These are phyloP conservation scores for Claviceps africana DNA, from an alignment of 2,329 filamentous ascomycete species.

Conservation along the genomic window DNA sequence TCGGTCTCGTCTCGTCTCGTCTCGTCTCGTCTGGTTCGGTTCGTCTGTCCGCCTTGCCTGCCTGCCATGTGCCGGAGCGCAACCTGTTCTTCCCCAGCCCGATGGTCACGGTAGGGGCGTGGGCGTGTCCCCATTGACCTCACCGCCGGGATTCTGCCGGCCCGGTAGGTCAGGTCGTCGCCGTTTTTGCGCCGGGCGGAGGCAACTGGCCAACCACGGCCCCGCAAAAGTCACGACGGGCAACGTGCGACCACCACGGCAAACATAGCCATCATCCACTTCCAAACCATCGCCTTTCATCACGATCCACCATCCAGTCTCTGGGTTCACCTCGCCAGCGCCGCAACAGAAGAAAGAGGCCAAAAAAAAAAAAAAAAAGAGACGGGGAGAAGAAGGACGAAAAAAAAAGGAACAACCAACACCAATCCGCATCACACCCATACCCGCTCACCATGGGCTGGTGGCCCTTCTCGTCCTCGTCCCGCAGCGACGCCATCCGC, in stretches of 20 bases:
- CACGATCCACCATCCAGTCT: too few relatives aligned
- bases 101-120: too few relatives aligned
- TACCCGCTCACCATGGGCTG: slow-evolving; percentile 24
- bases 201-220: neutral
- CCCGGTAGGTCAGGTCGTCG: neutral
- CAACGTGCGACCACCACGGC: neutral
- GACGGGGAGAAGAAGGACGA: too few relatives aligned
- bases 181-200: neutral
- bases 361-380: neutral
- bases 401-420: too few relatives aligned
- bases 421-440: neutral
- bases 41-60: too few relatives aligned
- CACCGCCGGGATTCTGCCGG: slow-evolving; percentile 2
- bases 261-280: neutral
- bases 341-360: too few relatives aligned
- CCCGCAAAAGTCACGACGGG: too few relatives aligned
- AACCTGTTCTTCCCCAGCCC: too few relatives aligned
- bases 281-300: too few relatives aligned
- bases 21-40: neutral
- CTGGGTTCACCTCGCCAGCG: too few relatives aligned
- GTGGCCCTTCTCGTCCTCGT: slow-evolving; percentile 31
- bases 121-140: neutral
- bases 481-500: slow-evolving; percentile 35
- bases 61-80: neutral
- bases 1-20: neutral